phyloP scores from a whole-genome alignment of 2,329 filamentous ascomycete species.

The Teratosphaeria pseudoeucalypti region DNA sequence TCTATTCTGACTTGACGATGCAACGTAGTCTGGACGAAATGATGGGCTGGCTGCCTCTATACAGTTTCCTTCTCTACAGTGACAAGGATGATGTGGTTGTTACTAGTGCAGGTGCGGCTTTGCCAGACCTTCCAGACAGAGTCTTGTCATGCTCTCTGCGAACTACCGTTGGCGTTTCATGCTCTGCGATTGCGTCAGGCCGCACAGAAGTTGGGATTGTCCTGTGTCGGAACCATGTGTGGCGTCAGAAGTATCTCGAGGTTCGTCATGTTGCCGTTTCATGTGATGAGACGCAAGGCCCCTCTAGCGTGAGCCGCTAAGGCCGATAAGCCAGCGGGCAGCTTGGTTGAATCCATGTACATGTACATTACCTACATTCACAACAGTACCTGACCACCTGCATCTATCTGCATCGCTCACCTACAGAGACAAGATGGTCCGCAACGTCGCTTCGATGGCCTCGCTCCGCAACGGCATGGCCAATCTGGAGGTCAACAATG shows the following conservation, averaged over 20 bases:
- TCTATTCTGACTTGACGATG: background rate
- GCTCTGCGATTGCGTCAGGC: background rate
- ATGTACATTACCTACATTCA: background rate
- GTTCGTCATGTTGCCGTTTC: background rate
- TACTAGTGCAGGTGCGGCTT: background rate
- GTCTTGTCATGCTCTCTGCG: background rate
- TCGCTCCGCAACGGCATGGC: conserved; percentile 11
- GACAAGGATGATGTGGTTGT: background rate
- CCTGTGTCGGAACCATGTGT: background rate
- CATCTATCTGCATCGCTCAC: background rate
- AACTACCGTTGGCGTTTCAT: background rate
- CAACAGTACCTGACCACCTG: too few species aligned
- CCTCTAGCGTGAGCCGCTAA: background rate
- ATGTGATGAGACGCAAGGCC: background rate
- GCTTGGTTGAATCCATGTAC: background rate
- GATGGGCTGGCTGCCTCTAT: background rate
- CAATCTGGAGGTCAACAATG: conserved; percentile 9
- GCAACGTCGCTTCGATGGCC: conserved; percentile 19
- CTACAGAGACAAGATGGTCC: conserved; percentile 14
- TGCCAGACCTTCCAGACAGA: background rate
- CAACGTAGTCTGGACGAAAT: background rate
- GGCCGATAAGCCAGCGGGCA: background rate
- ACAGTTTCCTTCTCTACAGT: background rate
- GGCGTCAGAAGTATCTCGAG: background rate
- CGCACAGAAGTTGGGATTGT: background rate